Conservation (phyloP, 192 early-diverging fungal genomes). For the Chytriomyces sp. region DNA sequence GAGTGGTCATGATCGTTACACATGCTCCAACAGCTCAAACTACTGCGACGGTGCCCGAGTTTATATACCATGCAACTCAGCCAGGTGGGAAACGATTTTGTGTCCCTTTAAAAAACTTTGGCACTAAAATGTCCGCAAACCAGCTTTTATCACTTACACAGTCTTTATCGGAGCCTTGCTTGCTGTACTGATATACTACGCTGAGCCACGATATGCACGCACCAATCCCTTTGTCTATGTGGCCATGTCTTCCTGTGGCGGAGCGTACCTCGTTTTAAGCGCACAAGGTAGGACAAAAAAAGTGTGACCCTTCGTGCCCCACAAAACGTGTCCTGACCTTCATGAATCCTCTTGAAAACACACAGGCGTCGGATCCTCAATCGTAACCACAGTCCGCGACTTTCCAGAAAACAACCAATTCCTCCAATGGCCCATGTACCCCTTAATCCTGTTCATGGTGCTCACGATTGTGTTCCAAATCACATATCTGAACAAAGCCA, state of each 20-base stretch:
- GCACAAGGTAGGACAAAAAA: not conserved
- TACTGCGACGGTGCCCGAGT: constrained; percentile 48
- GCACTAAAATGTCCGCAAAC: not conserved
- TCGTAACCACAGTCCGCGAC: constrained; percentile 51
- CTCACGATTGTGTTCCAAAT: constrained; percentile 55
- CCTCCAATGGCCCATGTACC: constrained; percentile 64
- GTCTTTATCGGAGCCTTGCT: constrained; percentile 45
- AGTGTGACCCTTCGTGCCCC: not conserved
- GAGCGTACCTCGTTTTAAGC: constrained; percentile 59
- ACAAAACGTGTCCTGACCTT: too few relatives aligned
- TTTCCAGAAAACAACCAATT: constrained; percentile 59
- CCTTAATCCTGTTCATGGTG: constrained; percentile 56
- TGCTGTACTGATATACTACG: constrained; percentile 51
- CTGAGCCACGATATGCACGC: constrained; percentile 62
- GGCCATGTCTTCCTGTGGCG: constrained; percentile 54
- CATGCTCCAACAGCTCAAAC: constrained; percentile 47
- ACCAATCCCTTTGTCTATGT: constrained; percentile 53
- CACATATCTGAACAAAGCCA: constrained; percentile 62
- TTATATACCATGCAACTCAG: constrained; percentile 51
- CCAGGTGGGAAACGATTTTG: constrained; percentile 47
- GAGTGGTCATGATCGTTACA: constrained; percentile 59
- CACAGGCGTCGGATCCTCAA: constrained; percentile 59
- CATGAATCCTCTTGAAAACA: too few relatives aligned
- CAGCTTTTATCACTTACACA: constrained; percentile 60
- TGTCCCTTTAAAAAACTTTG: not conserved